phyloP scores from a whole-genome alignment of 1,284 basidiomycete species.

The Cronartium quercuum region DNA sequence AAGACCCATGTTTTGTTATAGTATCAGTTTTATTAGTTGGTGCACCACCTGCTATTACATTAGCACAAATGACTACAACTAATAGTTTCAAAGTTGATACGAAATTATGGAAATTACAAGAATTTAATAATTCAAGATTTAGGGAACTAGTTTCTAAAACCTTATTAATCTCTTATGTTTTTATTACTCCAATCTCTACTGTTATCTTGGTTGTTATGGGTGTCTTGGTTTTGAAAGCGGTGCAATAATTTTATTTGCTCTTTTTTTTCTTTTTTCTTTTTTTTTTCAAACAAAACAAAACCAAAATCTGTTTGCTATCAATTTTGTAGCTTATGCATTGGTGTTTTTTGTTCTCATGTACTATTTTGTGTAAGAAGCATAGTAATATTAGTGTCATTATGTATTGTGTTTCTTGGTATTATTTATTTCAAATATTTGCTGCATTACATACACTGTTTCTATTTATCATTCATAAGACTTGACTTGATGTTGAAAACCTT shows the following conservation, averaged over 20 bases:
- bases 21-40: constrained; percentile 21
- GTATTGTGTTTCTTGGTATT: no score
- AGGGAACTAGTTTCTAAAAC: constrained; percentile 43
- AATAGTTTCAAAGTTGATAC: constrained; percentile 40
- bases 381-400: no score
- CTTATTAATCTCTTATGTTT: constrained; percentile 46
- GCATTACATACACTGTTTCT: no score
- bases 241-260: background rate
- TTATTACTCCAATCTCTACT: constrained; percentile 42
- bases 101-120: constrained; percentile 8
- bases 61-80: constrained; percentile 43
- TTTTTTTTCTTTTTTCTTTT: background rate
- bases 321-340: no score
- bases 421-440: no score
- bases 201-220: constrained; percentile 33
- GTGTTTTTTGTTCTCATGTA: no score
- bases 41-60: constrained; percentile 44
- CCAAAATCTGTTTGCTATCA: no score
- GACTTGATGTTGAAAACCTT: no score
- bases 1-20: constrained; percentile 28
- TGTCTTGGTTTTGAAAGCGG: background rate
- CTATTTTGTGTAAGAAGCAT: no score
- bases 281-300: no score
- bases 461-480: no score
- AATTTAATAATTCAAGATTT: constrained; percentile 37